Conservation (phyloP, 1,284 basidiomycete genomes). For the Cutaneotrichosporon spelunceum region DNA sequence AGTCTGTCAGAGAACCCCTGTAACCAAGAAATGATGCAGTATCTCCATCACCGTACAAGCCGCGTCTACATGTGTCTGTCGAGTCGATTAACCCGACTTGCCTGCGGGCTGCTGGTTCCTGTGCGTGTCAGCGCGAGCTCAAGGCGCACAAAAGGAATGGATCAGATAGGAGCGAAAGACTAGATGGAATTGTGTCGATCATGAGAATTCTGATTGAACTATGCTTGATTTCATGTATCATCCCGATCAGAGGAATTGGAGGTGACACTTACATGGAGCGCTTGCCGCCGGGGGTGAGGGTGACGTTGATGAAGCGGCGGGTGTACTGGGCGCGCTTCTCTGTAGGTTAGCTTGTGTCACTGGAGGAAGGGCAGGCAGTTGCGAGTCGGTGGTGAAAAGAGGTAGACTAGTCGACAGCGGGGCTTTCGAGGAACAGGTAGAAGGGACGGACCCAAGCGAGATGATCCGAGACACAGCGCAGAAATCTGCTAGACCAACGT, state of each 20-base stretch:
- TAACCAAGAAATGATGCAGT: conserved; percentile 18
- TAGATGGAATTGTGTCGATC: conserved; percentile 68
- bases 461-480: no score
- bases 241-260: conserved; percentile 44
- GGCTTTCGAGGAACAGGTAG: not conserved
- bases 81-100: conserved; percentile 48
- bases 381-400: not conserved
- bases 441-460: not conserved
- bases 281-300: conserved; percentile 85
- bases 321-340: conserved; percentile 86
- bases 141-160: conserved; percentile 10
- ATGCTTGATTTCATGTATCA: conserved; percentile 57
- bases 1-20: not conserved
- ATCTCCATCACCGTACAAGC: conserved; percentile 29
- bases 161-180: conserved; percentile 95
- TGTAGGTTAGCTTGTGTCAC: conserved; percentile 19
- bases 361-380: not conserved
- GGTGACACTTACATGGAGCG: conserved; percentile 78
- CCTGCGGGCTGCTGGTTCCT: conserved; percentile 52
- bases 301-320: conserved; percentile 74
- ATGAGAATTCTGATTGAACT: conserved; percentile 56
- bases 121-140: conserved; percentile 12
- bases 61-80: conserved; percentile 21
- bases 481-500: no score
- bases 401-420: not conserved